Base-by-base conservation (phyloP, 768 basidiomycete species). In the Piloderma croceum region DNA sequence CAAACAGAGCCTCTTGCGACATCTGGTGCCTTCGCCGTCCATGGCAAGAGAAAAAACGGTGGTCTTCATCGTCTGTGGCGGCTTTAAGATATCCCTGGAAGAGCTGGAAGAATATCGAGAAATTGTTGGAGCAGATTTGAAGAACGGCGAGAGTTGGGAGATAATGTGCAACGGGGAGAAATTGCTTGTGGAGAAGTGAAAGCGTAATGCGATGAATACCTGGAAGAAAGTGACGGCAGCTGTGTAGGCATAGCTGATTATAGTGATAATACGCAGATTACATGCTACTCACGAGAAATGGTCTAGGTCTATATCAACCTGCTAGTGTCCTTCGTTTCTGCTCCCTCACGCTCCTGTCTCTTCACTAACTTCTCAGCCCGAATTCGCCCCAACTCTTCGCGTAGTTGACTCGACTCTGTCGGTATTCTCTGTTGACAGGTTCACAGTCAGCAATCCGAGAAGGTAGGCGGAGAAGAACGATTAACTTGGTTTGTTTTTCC, bases 21-120 rank as follows among this genome's bases (percentile, higher is more conserved):
- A 57, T 32, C 45, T 81, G 17, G 62, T 79, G 3, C 67, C 70
- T n/a, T 49, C 48, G 24, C 59, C 48, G 31, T 24, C 43, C 19
- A 42, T 56, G 19, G 55, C 53, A n/a, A 42, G 52, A 24, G 45
- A 39, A 12, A 58, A 50, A 22, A 63, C 58, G 1, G 65, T 79
- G n/a, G 76, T 84, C 2, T 83, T 83, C 56, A 66, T 86, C 34
- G 76, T 82, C 6, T 83, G 83, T 45, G 77, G 81, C 6, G 86
- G 87, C 1, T 79, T 80, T 59, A 87, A 86, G 50, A 65, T 79
- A 21, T 77, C 79, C 5, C 47, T 75, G 15, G 59, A 65, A 5
- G 82, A 82, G 3, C 57, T 78, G 36, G 54, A 32, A 19, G 70
- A 73, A 40, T 87, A 79, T 48, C 58, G 50, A 41, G 50, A 52